These are phyloP conservation scores for Silybum marianum DNA, from an alignment of 129 eudicot species.

Conservation along the genomic window DNA sequence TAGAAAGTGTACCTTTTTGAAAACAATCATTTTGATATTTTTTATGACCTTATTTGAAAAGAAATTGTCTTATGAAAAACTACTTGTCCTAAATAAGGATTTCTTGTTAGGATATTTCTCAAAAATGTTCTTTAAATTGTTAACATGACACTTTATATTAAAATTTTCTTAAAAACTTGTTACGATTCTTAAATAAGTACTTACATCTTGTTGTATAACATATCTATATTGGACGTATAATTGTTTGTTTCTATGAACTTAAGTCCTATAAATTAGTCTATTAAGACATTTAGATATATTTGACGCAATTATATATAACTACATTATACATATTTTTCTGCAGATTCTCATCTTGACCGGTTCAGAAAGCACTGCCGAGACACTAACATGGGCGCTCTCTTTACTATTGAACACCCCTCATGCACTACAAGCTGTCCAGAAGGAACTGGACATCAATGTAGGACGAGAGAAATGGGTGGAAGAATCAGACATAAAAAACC, in stretches of 20 bases:
- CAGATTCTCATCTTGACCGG: conserved; percentile 57
- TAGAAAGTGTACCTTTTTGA: too few species aligned
- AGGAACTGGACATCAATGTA: conserved; percentile 38
- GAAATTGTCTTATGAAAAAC: too few species aligned
- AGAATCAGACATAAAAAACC: conserved; percentile 46
- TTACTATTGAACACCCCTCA: conserved; percentile 41
- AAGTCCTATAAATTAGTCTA: not conserved
- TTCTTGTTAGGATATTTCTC: too few species aligned
- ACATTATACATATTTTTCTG: not conserved
- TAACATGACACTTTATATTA: too few species aligned
- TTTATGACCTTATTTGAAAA: not conserved
- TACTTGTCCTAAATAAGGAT: too few species aligned
- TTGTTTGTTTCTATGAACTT: too few species aligned
- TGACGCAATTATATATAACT: not conserved
- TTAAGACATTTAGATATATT: not conserved
- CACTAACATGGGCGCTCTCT: conserved; percentile 57
- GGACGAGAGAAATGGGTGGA: conserved; percentile 43
- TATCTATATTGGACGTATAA: too few species aligned
- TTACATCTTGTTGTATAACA: too few species aligned
- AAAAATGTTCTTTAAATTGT: too few species aligned
- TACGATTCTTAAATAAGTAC: too few species aligned
- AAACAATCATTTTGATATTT: too few species aligned
- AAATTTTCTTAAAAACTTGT: too few species aligned
- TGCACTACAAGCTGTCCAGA: conserved; percentile 33
- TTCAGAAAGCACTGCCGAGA: conserved; percentile 54